A percentile compares a stretch with the other conserved stretches of the same genome.
phyloP scores from a whole-genome alignment of 768 basidiomycete species.

The Gymnopilus dilepis region DNA sequence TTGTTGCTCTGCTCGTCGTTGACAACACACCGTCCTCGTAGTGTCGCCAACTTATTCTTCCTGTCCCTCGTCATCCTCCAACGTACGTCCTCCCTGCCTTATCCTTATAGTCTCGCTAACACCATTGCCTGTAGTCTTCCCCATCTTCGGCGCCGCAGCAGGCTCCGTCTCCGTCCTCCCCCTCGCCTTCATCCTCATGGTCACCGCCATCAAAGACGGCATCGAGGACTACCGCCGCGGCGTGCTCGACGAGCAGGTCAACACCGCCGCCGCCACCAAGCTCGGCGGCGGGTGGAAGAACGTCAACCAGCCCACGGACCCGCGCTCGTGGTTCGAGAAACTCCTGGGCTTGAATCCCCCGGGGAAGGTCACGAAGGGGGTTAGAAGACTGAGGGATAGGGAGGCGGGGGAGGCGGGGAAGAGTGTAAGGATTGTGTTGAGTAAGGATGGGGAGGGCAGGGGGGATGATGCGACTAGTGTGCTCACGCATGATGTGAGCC shows the following conservation, averaged over 20 bases:
- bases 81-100: constrained; percentile 46
- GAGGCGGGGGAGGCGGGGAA: constrained; percentile 69
- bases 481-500: constrained; percentile 43
- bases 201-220: constrained; percentile 95
- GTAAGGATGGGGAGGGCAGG: constrained; percentile 37
- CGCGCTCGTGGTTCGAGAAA: constrained; percentile 76
- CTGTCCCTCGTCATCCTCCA: constrained; percentile 81
- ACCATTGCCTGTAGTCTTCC: constrained; percentile 67
- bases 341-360: constrained; percentile 74
- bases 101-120: constrained; percentile 8
- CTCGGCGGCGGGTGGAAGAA: constrained; percentile 86
- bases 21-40: constrained; percentile 33
- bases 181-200: constrained; percentile 81
- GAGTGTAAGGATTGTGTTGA: constrained; percentile 68
- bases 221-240: constrained; percentile 96
- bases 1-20: background rate
- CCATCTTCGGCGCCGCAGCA: constrained; percentile 88
- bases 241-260: constrained; percentile 88
- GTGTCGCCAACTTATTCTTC: constrained; percentile 94
- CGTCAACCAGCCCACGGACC: constrained; percentile 83
- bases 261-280: constrained; percentile 91
- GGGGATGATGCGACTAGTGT: constrained; percentile 46
- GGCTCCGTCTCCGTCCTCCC: constrained; percentile 86
- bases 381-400: constrained; percentile 80
- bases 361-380: constrained; percentile 82